These are phyloP conservation scores for Immersiporthe knoxdaviesiana DNA, from an alignment of 2,329 filamentous ascomycete genomes.

Conservation along the genomic window DNA sequence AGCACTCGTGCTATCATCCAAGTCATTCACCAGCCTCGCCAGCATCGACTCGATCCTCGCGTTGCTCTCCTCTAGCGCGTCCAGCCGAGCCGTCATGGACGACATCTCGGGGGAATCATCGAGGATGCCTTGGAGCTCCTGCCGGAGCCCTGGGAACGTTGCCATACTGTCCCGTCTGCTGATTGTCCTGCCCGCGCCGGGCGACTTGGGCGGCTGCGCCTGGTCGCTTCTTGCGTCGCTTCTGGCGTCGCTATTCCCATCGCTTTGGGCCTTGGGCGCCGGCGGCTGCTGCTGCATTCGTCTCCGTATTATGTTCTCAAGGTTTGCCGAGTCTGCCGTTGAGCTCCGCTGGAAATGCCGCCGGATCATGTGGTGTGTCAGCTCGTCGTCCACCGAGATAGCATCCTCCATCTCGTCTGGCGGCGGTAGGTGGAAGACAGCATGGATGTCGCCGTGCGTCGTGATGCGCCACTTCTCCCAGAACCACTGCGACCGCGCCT, in stretches of 20 bases:
- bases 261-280: neutral
- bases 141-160: constrained; percentile 54
- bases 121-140: constrained; percentile 55
- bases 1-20: constrained; percentile 32
- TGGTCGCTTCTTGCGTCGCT: constrained; percentile 6
- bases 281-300: constrained; percentile 27
- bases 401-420: constrained; percentile 63
- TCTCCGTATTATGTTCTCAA: constrained; percentile 22
- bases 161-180: constrained; percentile 57
- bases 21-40: constrained; percentile 39
- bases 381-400: constrained; percentile 61
- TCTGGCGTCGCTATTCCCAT: neutral
- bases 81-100: constrained; percentile 49
- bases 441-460: constrained; percentile 71
- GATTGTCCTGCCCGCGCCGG: constrained; percentile 11
- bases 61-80: constrained; percentile 54
- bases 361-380: constrained; percentile 61
- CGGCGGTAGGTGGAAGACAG: constrained; percentile 73
- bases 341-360: constrained; percentile 56
- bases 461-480: constrained; percentile 72
- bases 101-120: constrained; percentile 50
- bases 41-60: constrained; percentile 54
- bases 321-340: constrained; percentile 40
- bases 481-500: constrained; percentile 50
- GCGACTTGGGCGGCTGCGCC: constrained; percentile 31